phyloP scores from a whole-genome alignment of 352 stramenopile genomes.

The Globisporangium paddicum region DNA sequence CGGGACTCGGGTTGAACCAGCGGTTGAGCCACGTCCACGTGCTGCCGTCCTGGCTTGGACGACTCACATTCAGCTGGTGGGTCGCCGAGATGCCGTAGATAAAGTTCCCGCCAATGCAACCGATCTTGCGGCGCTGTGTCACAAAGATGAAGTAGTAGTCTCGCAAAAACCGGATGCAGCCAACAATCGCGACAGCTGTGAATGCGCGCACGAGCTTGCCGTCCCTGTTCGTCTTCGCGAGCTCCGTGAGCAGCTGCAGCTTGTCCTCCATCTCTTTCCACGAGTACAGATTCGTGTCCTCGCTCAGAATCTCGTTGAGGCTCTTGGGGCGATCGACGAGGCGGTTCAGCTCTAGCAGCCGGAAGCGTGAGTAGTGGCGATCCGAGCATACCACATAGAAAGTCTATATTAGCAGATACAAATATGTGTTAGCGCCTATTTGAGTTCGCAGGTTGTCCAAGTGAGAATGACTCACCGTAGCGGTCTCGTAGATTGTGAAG shows the following conservation, averaged over 20 bases:
- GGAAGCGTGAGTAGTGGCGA: slow-evolving; percentile 76
- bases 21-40: slow-evolving; percentile 72
- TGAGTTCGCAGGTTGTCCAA: no score
- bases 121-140: slow-evolving; percentile 95
- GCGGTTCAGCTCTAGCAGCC: slow-evolving; percentile 70
- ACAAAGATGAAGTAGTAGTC: slow-evolving; percentile 99
- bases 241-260: slow-evolving; percentile 58
- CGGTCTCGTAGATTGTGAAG: slow-evolving; percentile 84
- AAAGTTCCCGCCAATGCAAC: slow-evolving; percentile 93
- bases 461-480: slow-evolving; percentile 17
- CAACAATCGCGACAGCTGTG: slow-evolving; percentile 96
- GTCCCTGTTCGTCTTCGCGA: slow-evolving; percentile 29
- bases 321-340: slow-evolving; percentile 52
- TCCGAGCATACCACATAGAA: slow-evolving; percentile 86
- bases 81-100: slow-evolving; percentile 97
- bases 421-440: not conserved
- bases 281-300: slow-evolving; percentile 61
- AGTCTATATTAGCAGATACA: slow-evolving; percentile 4
- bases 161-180: slow-evolving; percentile 97
- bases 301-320: slow-evolving; percentile 52
- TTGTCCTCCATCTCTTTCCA: slow-evolving; percentile 82
- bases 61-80: slow-evolving; percentile 87
- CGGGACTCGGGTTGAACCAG: slow-evolving; percentile 78
- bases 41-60: slow-evolving; percentile 37
- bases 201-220: slow-evolving; percentile 58